Base-by-base conservation (phyloP, 1,284 basidiomycete species). In the Polyporus tsugae region DNA sequence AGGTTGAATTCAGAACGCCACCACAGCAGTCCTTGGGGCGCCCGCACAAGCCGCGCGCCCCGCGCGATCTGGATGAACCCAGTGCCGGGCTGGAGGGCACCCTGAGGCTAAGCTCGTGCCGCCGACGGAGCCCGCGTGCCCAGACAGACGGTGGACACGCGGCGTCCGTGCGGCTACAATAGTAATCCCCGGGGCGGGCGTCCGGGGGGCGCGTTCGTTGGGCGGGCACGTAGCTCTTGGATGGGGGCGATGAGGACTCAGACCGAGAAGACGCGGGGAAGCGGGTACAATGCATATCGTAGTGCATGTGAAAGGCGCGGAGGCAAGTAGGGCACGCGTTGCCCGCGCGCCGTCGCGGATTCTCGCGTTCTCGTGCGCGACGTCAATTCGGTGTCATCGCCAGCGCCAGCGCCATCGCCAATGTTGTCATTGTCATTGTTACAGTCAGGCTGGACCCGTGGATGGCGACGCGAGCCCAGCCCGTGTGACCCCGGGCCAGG, bases 101-200 rank as follows among this genome's bases (percentile, higher is more conserved):
- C 36, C n/a, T 55, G 58, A n/a, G 22, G 38, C 19, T 49, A 25
- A 17, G 22, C 38, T 29, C 58, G 58, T 13, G 58, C 36, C 38
- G 58, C 36, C 58, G 58, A 60, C 58, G 58, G 38, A 25, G 58
- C 39, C 58, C 58, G 58, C 58, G 55, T 38, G 55, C 33, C 53
- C 53, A 38, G 53, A 57, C 52, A 15, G 52, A 53, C 49, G 49
- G 49, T 7, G 52, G 52, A 35, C 53, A 55, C 55, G 58, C 58
- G 58, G 58, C 4, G 58, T 42, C 38, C 58, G n/a, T 29, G 58
- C 38, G 57, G 33, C 29, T 59, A 35, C n/a, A 39, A 38, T 60
- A 25, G 39, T 39, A 25, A 42, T n/a, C n/a, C 22, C 38, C 58
- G 38, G 58, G n/a, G 36, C 35, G 33, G 38, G 58, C 22, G 46